A percentile compares a stretch with the other conserved stretches of the same genome.
phyloP scores from a whole-genome alignment of 1,139 yeast genomes.

The Kodamaea ohmeri region DNA sequence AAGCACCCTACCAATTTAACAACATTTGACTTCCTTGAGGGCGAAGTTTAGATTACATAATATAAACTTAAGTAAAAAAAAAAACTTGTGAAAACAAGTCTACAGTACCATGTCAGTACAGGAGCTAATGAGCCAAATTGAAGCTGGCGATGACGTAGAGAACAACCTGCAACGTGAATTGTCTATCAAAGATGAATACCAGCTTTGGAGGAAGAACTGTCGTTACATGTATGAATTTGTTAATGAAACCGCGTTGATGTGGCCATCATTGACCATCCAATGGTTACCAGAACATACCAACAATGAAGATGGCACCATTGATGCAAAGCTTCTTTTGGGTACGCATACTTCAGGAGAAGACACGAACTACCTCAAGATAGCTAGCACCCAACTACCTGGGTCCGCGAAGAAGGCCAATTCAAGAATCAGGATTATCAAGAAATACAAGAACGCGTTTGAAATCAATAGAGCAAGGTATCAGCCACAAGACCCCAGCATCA shows the following conservation, averaged over 20 bases:
- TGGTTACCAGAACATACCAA: slow-evolving; percentile 57
- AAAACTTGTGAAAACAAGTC: background rate
- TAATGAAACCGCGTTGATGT: slow-evolving; percentile 70
- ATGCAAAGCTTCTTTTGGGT: slow-evolving; percentile 60
- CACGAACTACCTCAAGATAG: slow-evolving; percentile 73
- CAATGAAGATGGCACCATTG: slow-evolving; percentile 36
- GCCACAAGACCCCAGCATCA: slow-evolving; percentile 65
- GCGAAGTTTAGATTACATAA: slow-evolving; percentile 6
- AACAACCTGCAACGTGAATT: slow-evolving; percentile 32
- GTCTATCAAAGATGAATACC: slow-evolving; percentile 65
- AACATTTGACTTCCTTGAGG: slow-evolving; percentile 3
- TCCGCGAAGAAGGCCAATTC: slow-evolving; percentile 34
- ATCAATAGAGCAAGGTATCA: slow-evolving; percentile 80
- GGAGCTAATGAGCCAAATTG: slow-evolving; percentile 9
- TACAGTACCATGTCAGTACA: slow-evolving; percentile 10
- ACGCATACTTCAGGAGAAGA: slow-evolving; percentile 87
- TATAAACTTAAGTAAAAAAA: slow-evolving; percentile 1
- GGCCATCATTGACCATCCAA: slow-evolving; percentile 80
- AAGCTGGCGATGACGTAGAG: slow-evolving; percentile 11
- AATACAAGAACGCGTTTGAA: slow-evolving; percentile 52
- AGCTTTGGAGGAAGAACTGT: slow-evolving; percentile 76
- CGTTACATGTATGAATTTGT: slow-evolving; percentile 79
- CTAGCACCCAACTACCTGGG: slow-evolving; percentile 66
- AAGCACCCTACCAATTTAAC: background rate
- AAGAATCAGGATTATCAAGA: slow-evolving; percentile 61